Conservation (phyloP, 352 stramenopile genomes). For the Globisporangium orthogonon region DNA sequence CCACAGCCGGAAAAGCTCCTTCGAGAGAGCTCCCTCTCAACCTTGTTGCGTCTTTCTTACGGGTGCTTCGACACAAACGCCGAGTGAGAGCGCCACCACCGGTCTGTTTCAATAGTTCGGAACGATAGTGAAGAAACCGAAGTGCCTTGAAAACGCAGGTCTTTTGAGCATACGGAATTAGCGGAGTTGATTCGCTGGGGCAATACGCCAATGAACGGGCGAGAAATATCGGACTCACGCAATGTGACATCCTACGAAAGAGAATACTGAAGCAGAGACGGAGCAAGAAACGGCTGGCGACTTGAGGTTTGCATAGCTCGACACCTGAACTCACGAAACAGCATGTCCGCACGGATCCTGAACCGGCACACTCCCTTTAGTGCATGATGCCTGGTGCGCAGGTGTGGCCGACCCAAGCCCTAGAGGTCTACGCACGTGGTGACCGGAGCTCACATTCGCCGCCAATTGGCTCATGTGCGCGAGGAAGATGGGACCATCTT, state of each 20-base stretch:
- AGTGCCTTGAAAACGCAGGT: not conserved
- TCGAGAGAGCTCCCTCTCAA: not conserved
- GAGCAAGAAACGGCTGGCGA: not conserved
- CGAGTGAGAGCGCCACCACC: slow-evolving; percentile 10
- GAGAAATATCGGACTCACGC: not conserved
- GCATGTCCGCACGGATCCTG: not conserved
- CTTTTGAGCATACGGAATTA: not conserved
- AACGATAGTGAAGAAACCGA: not conserved
- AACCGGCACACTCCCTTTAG: not conserved
- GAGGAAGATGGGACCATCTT: not conserved
- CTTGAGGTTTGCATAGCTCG: not conserved
- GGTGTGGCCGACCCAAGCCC: not conserved
- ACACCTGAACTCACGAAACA: not conserved
- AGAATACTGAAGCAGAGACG: slow-evolving; percentile 2
- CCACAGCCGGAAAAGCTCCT: not conserved
- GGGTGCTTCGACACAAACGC: slow-evolving; percentile 3
- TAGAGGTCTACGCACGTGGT: not conserved
- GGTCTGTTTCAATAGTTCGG: not conserved
- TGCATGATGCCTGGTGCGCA: not conserved
- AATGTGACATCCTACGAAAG: not conserved
- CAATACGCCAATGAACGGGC: not conserved
- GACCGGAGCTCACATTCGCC: not conserved
- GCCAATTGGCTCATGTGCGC: not conserved
- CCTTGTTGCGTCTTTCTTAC: not conserved
- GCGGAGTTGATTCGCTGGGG: not conserved